Evolutionary conservation across 2,329 filamentous ascomycete species (phyloP).

Genomic region (Cryphonectria naterciae): DNA sequence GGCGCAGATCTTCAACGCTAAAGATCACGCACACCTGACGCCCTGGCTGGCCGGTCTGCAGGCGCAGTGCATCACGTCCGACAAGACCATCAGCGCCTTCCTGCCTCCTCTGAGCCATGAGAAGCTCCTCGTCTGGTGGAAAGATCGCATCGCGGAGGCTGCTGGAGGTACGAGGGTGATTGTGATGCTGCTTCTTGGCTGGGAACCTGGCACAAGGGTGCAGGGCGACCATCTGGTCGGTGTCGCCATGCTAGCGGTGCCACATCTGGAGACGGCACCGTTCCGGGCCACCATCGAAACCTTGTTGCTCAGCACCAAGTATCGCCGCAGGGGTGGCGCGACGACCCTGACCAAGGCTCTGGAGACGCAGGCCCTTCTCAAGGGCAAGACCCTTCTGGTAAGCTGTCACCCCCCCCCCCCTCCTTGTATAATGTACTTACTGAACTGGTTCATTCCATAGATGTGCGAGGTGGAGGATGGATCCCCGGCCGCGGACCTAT

Average conservation of each 20-base stretch:
- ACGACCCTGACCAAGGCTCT: constrained; percentile 55
- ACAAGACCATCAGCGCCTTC: constrained; percentile 61
- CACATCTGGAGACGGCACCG: constrained; percentile 57
- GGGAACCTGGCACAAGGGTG: constrained; percentile 39
- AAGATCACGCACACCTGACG: constrained; percentile 54
- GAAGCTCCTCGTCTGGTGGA: constrained; percentile 63
- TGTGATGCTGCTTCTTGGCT: constrained; percentile 52
- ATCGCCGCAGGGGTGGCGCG: constrained; percentile 56
- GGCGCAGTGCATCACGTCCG: constrained; percentile 60
- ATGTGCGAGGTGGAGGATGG: constrained; percentile 57
- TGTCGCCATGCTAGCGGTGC: constrained; percentile 58
- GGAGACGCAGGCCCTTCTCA: constrained; percentile 56
- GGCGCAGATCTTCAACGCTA: constrained; percentile 48
- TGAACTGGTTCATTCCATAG: constrained; percentile 37
- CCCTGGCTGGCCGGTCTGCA: constrained; percentile 63
- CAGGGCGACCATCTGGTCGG: constrained; percentile 55
- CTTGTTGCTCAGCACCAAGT: constrained; percentile 58
- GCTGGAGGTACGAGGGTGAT: constrained; percentile 52
- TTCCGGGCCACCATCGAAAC: constrained; percentile 62
- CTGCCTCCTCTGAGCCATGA: constrained; percentile 61
- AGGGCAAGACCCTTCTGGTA: constrained; percentile 58
- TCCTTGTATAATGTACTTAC: neutral
- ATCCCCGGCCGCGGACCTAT: constrained; percentile 57
- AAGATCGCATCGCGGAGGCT: constrained; percentile 54
- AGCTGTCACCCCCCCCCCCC: constrained; percentile 34